Conservation (phyloP, 1,139 yeast genomes). For the Nakaseomyces glabratus region DNA sequence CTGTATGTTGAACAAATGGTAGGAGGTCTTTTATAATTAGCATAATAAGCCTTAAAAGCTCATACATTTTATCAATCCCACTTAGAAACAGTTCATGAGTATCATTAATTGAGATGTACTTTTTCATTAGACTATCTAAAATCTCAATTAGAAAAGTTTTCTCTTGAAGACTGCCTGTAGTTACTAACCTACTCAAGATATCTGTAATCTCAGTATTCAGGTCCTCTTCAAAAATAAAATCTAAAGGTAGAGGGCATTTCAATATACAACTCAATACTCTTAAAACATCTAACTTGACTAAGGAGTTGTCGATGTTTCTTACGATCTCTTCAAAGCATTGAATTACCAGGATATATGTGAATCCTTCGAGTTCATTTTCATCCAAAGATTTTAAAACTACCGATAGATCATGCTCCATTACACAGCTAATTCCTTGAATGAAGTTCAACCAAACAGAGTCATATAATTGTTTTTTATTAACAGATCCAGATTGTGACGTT, state of each 20-base stretch:
- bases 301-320: slow-evolving; percentile 27
- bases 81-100: slow-evolving; percentile 36
- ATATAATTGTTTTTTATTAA: slow-evolving; percentile 35
- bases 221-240: slow-evolving; percentile 54
- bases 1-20: slow-evolving; percentile 48
- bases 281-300: slow-evolving; percentile 37
- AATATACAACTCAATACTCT: slow-evolving; percentile 50
- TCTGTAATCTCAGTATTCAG: slow-evolving; percentile 72
- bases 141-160: slow-evolving; percentile 49
- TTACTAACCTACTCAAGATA: slow-evolving; percentile 60
- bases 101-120: slow-evolving; percentile 25
- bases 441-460: slow-evolving; percentile 71
- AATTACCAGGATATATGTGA: slow-evolving; percentile 74
- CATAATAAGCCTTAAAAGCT: slow-evolving; percentile 64
- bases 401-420: slow-evolving; percentile 45
- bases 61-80: slow-evolving; percentile 70
- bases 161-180: slow-evolving; percentile 49
- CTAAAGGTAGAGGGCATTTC: slow-evolving; percentile 48
- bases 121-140: slow-evolving; percentile 40
- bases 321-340: slow-evolving; percentile 73
- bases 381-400: slow-evolving; percentile 35
- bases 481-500: not conserved
- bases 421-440: slow-evolving; percentile 65
- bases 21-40: slow-evolving; percentile 51
- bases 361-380: slow-evolving; percentile 54